A percentile compares a stretch with the other conserved stretches of the same genome.
These are phyloP conservation scores for Candida manassasensis DNA, from an alignment of 805 yeast genomes.

Conservation along the genomic window DNA sequence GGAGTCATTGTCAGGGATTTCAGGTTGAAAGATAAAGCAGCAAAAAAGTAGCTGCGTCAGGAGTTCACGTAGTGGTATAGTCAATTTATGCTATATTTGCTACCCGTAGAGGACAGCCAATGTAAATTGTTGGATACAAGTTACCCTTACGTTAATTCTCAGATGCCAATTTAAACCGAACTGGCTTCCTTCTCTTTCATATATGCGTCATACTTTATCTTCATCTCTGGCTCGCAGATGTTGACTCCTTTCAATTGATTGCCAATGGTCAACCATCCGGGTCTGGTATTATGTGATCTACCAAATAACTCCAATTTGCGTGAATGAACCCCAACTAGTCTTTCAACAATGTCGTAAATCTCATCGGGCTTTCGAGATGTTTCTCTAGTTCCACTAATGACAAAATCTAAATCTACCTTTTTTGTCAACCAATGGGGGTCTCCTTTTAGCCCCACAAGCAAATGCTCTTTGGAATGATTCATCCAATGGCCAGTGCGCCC, in stretches of 20 bases:
- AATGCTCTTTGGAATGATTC: conserved; percentile 90
- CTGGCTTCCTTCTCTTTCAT: conserved; percentile 5
- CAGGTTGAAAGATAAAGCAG: conserved; percentile 13
- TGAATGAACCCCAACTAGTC: conserved; percentile 72
- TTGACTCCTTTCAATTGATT: conserved; percentile 64
- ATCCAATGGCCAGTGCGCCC: conserved; percentile 98
- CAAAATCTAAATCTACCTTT: conserved; percentile 65
- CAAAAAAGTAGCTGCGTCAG: background rate
- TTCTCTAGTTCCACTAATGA: conserved; percentile 82
- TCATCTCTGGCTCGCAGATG: conserved; percentile 56
- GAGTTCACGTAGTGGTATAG: no score
- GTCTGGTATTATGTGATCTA: conserved; percentile 75
- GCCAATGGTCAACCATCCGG: conserved; percentile 90
- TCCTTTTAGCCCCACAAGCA: conserved; percentile 82
- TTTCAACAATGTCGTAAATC: conserved; percentile 74
- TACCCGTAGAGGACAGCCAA: no score
- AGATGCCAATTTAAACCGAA: no score
- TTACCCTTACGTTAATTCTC: no score
- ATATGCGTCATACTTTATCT: conserved; percentile 31
- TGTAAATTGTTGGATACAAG: no score
- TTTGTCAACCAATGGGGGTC: conserved; percentile 65
- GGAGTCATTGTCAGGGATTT: conserved; percentile 34
- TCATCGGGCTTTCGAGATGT: conserved; percentile 92
- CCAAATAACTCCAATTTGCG: conserved; percentile 89
- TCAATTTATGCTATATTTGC: no score